Evolutionary conservation across 2,329 filamentous ascomycete genomes (phyloP).

Genomic region (Nemania sp.): DNA sequence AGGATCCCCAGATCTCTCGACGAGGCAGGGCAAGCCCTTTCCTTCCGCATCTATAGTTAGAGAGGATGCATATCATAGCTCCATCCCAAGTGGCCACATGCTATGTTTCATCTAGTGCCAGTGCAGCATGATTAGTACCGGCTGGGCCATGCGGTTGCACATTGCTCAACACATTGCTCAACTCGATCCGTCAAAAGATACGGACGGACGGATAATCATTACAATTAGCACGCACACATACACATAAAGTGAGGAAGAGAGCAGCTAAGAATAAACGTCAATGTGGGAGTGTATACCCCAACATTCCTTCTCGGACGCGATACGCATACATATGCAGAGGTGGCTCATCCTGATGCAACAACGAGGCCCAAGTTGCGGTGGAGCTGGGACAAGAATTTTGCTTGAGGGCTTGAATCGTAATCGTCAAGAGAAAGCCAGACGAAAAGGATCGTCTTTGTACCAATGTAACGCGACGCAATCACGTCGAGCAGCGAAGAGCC

Average conservation of each 20-base stretch:
- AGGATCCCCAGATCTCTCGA: conserved; percentile 14
- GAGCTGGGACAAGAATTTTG: conserved; percentile 8
- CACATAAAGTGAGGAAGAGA: background rate
- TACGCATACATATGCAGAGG: conserved; percentile 19
- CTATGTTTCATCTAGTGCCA: conserved; percentile 6
- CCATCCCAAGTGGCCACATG: background rate
- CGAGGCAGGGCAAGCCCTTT: conserved; percentile 5
- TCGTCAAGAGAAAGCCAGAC: background rate
- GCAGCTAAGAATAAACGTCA: conserved; percentile 21
- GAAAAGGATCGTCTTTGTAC: conserved; percentile 2
- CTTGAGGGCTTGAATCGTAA: conserved; percentile 6
- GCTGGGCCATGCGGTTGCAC: conserved; percentile 22
- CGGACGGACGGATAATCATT: background rate
- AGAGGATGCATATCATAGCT: conserved; percentile 14
- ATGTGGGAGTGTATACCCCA: background rate
- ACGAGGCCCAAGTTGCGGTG: conserved; percentile 9
- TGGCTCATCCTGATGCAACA: conserved; percentile 18
- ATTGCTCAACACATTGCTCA: background rate
- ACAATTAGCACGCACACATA: background rate
- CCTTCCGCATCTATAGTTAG: background rate
- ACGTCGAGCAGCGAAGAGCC: conserved; percentile 7
- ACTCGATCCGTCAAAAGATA: conserved; percentile 1
- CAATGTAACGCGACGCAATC: conserved; percentile 24
- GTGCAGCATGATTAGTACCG: conserved; percentile 22
- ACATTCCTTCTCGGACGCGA: conserved; percentile 16